Evolutionary conservation across 2,329 filamentous ascomycete genomes (phyloP), one percentile per base, ranked within the genome.

Genomic region (Pseudonectria foliicola): DNA sequence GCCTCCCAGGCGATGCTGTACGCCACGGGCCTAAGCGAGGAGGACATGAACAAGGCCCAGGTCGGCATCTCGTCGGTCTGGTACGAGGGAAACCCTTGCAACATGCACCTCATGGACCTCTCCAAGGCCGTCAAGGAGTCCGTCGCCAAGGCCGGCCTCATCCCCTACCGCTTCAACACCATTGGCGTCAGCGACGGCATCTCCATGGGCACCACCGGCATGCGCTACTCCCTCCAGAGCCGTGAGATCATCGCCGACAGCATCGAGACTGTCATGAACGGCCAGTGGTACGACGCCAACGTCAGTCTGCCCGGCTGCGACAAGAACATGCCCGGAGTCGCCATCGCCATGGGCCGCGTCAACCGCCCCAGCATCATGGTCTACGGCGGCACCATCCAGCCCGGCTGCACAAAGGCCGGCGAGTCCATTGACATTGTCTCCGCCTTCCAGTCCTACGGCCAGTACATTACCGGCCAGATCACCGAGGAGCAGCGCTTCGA

Each of bases 1-100:
- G 92, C 93, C 36, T 96, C 92, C 27, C 92, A 98, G 70, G 92
- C 93, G 46, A 98, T 98, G 93, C 74, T 98, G 38, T 98, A 95
- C 70, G 92, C 86, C 49, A 95, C 90, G 2, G 93, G 93, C 35
- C 70, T 98, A 53, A 77, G 68, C 27, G 85, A 94, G 56, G 73
- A 75, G 37, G 89, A 95, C 63, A 85, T 96, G 81, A 82, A 83
- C 69, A 98, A 96, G 71, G 84, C 92, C 16, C 93, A 98, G 70
- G 82, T 98, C 50, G 92, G 92, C 49, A 96, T 98, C 59, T 94
- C 90, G 27, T 95, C 89, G 6, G 89, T 96, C 42, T 98, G 92
- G 92, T 95, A 90, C 67, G 83, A 87, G 51, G 92, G 92, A 38
- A 98, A 98, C 67, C 92, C 92, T 16, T 98, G 92, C 73, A 98